Evolutionary conservation across 441 rosid genomes (phyloP).

Genomic region (Manihot esculenta): DNA sequence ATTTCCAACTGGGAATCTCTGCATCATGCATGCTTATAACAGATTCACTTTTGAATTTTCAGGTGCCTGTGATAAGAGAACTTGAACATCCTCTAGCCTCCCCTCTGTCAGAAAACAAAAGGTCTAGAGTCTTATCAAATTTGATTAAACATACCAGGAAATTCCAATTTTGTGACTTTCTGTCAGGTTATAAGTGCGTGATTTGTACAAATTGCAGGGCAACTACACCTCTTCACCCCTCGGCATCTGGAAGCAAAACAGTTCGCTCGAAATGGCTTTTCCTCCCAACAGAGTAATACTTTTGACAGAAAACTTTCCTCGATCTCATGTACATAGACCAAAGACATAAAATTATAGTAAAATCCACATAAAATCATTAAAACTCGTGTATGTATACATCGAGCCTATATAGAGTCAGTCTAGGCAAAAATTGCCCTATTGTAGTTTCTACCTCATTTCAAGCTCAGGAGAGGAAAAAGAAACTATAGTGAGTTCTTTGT

Average conservation of each 20-base stretch:
- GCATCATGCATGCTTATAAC: slow-evolving; percentile 11
- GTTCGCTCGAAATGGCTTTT: slow-evolving; percentile 63
- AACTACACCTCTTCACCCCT: slow-evolving; percentile 43
- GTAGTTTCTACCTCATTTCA: too few relatives aligned
- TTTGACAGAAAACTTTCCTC: too few relatives aligned
- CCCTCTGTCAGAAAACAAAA: slow-evolving; percentile 54
- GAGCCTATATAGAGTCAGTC: too few relatives aligned
- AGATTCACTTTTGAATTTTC: slow-evolving; percentile 20
- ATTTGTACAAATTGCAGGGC: slow-evolving; percentile 36
- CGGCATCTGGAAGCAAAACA: slow-evolving; percentile 50
- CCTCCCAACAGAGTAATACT: slow-evolving; percentile 73
- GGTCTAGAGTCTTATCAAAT: slow-evolving; percentile 37
- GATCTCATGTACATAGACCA: too few relatives aligned
- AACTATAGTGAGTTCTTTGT: not conserved
- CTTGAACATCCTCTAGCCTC: slow-evolving; percentile 44
- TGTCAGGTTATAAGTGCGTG: not conserved
- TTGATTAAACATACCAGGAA: not conserved
- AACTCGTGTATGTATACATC: too few relatives aligned
- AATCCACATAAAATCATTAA: too few relatives aligned
- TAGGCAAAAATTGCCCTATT: too few relatives aligned
- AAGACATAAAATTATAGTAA: too few relatives aligned
- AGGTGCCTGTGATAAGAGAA: slow-evolving; percentile 41
- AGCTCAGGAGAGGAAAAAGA: not conserved
- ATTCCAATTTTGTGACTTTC: not conserved
- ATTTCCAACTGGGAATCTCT: not conserved